Evolutionary conservation across 441 rosid species (phyloP), one percentile per base, ranked within the genome.

Genomic region (Theobroma grandiflorum): DNA sequence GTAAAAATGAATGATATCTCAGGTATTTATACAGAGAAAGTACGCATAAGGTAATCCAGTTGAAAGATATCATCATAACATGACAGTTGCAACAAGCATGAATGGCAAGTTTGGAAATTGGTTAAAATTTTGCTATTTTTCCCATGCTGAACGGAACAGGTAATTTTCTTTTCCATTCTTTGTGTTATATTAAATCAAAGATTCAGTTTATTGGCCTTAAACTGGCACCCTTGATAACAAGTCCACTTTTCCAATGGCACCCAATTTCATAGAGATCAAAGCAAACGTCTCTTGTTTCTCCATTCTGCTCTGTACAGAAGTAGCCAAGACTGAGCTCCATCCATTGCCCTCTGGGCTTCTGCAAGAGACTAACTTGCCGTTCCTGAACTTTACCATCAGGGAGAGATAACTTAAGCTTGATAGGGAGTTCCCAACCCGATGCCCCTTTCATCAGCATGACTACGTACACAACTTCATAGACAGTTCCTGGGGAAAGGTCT

Each of bases 361-460:
- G 72, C 49, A 75, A n/a, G 11, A 84, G 31, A 40, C 74, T 68
- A 1, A 57, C 75, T 64, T 47, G 84, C 15, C 86, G 78, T 37
- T 78, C 22, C 15, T 59, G 78, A 35, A 84, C 52, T n/a, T 8
- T 61, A 37, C 75, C 78, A 33, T 61, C 15, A 1, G 86, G 84
- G 6, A 78, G 80, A 1, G 45, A 14, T 5, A 84, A 57, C 22
- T 4, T 74, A 4, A 81, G 82, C 33, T 6, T 75, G 50, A 81
- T 35, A 1, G 86, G 84, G 1, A 78, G 62, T 38, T 84, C 86
- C 86, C 86, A 84, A 9, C 84, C 84, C 0, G 6, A 45, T 20
- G 84, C 84, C 0, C 72, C 72, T 15, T 81, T 77, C 0, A 66
- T 74, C 61, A 78, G 16, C 75, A 78, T 81, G 59, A 84, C 78